Conservation (phyloP, 2,329 filamentous ascomycete genomes). For the Plenodomus tracheiphilus region DNA sequence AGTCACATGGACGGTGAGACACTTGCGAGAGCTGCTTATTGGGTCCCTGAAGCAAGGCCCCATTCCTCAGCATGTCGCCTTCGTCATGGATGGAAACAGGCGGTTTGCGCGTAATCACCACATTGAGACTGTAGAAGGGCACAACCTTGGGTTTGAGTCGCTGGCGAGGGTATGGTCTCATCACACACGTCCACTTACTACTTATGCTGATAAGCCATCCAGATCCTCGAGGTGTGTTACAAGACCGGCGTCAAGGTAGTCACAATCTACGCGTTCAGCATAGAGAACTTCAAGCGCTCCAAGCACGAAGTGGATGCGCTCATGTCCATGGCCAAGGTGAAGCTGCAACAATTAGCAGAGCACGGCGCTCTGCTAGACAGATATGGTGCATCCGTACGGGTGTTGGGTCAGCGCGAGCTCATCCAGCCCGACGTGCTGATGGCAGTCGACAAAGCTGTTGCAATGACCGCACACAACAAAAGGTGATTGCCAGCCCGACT, state of each 20-base stretch:
- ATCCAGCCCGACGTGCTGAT: constrained; percentile 86
- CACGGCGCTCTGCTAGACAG: constrained; percentile 91
- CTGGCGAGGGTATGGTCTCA: constrained; percentile 71
- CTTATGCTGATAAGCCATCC: constrained; percentile 37
- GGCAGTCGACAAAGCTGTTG: constrained; percentile 82
- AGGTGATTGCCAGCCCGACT: constrained; percentile 55
- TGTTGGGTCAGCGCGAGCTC: constrained; percentile 82
- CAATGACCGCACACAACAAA: constrained; percentile 84
- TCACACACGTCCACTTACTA: neutral
- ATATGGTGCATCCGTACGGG: constrained; percentile 84
- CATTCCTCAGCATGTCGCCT: constrained; percentile 94
- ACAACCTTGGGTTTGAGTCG: constrained; percentile 94
- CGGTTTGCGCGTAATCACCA: constrained; percentile 87
- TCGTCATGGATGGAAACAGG: constrained; percentile 98
- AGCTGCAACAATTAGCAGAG: constrained; percentile 86
- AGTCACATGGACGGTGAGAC: constrained; percentile 82
- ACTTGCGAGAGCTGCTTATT: constrained; percentile 81
- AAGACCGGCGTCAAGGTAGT: constrained; percentile 96
- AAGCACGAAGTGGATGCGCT: constrained; percentile 95
- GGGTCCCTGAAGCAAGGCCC: constrained; percentile 87
- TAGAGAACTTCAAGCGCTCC: constrained; percentile 97
- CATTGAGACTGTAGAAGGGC: constrained; percentile 95
- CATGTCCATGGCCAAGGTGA: constrained; percentile 97
- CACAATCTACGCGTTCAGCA: constrained; percentile 97
- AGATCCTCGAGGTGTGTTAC: constrained; percentile 96